Evolutionary conservation across 2,329 filamentous ascomycete species (phyloP).

Genomic region (Didymosphaeria variabile): DNA sequence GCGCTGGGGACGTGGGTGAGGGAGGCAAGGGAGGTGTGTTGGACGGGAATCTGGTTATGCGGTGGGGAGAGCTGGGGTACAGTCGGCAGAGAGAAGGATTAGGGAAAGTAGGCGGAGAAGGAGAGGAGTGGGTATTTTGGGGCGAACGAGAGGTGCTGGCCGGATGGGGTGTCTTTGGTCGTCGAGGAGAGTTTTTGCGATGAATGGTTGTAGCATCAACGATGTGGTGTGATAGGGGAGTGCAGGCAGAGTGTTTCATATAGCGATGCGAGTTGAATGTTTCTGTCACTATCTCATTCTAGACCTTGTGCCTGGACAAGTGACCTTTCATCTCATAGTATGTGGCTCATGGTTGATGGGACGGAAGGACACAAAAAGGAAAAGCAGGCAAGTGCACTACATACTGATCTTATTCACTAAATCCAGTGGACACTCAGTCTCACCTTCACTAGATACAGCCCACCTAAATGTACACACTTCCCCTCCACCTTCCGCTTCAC

Average conservation of each 20-base stretch:
- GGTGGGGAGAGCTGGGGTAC: slow-evolving; percentile 79
- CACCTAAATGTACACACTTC: slow-evolving; percentile 2
- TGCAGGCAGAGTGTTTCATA: neutral
- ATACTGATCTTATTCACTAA: slow-evolving; percentile 1
- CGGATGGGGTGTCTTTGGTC: slow-evolving; percentile 67
- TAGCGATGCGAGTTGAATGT: neutral
- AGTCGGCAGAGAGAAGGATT: slow-evolving; percentile 77
- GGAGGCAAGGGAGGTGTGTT: slow-evolving; percentile 65
- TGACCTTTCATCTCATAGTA: neutral
- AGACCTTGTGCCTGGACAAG: neutral
- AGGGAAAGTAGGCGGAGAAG: slow-evolving; percentile 73
- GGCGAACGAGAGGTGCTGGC: slow-evolving; percentile 73
- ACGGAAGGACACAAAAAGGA: neutral
- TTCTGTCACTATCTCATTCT: neutral
- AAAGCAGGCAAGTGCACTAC: neutral
- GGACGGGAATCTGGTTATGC: slow-evolving; percentile 77
- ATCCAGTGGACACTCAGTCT: neutral
- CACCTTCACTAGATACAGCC: neutral
- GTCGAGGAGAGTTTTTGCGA: slow-evolving; percentile 18
- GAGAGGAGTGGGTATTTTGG: slow-evolving; percentile 71
- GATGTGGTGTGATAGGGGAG: neutral
- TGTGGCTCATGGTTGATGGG: neutral
- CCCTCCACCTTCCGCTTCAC: neutral
- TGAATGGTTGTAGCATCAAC: too few relatives aligned
- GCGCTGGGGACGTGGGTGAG: slow-evolving; percentile 58